Evolutionary conservation across 306 rosid genomes (phyloP).

Genomic region (Geum urbanum): DNA sequence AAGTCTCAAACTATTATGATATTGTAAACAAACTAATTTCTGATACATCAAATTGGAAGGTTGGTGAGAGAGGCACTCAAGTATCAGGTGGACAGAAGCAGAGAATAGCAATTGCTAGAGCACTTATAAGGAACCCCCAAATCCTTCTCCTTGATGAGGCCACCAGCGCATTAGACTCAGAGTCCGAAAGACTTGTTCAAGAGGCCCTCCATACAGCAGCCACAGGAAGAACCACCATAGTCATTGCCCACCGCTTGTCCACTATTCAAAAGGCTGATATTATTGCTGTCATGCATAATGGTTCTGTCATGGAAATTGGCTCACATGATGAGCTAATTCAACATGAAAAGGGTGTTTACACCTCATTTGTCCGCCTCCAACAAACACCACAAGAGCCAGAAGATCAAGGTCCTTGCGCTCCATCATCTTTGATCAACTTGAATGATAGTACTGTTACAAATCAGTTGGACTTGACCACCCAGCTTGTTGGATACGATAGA

Average conservation of each 20-base stretch:
- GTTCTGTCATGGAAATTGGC: constrained; percentile 31
- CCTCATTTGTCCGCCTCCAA: constrained; percentile 32
- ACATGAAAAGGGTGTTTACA: constrained; percentile 22
- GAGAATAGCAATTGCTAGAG: constrained; percentile 60
- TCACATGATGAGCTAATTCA: constrained; percentile 33
- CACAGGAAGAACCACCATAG: constrained; percentile 44
- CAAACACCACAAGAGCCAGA: constrained; percentile 17
- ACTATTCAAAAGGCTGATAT: constrained; percentile 46
- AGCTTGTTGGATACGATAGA: not conserved
- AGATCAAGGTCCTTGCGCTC: not conserved
- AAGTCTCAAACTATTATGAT: not conserved
- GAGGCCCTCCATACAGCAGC: constrained; percentile 45
- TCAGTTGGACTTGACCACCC: not conserved
- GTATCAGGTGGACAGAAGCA: constrained; percentile 70
- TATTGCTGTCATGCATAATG: constrained; percentile 35
- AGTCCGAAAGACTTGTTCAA: constrained; percentile 54
- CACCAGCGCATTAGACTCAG: constrained; percentile 59
- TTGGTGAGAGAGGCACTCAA: constrained; percentile 56
- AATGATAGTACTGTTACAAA: not conserved
- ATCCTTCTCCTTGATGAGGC: constrained; percentile 63
- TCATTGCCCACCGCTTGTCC: constrained; percentile 59
- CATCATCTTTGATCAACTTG: not conserved
- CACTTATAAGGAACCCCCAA: constrained; percentile 45
- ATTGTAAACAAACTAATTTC: not conserved
- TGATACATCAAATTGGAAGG: constrained; percentile 20